These are phyloP conservation scores for Boletus insuetus DNA, from an alignment of 768 basidiomycete genomes.

Conservation along the genomic window DNA sequence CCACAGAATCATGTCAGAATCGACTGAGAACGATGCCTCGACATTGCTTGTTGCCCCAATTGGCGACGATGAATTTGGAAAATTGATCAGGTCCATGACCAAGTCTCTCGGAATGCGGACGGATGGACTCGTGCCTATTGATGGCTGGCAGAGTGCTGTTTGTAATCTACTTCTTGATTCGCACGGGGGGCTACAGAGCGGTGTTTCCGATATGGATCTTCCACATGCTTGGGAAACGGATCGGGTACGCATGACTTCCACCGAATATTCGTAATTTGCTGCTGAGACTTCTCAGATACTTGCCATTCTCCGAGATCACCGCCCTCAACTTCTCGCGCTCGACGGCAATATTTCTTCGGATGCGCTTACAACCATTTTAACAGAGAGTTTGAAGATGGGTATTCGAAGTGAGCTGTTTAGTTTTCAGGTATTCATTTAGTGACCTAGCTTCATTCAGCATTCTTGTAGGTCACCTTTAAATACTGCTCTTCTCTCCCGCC, in stretches of 20 bases:
- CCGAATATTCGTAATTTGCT: not conserved
- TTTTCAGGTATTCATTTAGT: not conserved
- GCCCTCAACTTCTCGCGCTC: slow-evolving; percentile 61
- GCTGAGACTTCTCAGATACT: slow-evolving; percentile 42
- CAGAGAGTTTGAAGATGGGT: slow-evolving; percentile 43
- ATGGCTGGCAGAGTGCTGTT: slow-evolving; percentile 59
- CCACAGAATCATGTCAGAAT: slow-evolving; percentile 52
- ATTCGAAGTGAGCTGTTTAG: slow-evolving; percentile 50
- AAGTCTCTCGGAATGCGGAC: slow-evolving; percentile 67
- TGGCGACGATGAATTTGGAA: slow-evolving; percentile 76
- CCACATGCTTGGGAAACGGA: slow-evolving; percentile 47
- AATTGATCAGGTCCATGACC: slow-evolving; percentile 58
- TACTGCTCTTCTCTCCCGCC: not conserved
- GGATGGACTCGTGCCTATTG: slow-evolving; percentile 64
- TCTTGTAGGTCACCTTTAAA: slow-evolving; percentile 56
- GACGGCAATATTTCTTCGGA: slow-evolving; percentile 72
- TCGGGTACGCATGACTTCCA: slow-evolving; percentile 34
- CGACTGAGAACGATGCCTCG: slow-evolving; percentile 26
- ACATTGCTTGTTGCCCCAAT: slow-evolving; percentile 72
- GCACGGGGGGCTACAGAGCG: slow-evolving; percentile 69
- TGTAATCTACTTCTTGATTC: slow-evolving; percentile 84
- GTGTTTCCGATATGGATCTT: slow-evolving; percentile 90
- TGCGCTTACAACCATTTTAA: slow-evolving; percentile 49
- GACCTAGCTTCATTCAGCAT: slow-evolving; percentile 42
- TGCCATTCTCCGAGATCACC: slow-evolving; percentile 43